Evolutionary conservation across 2,329 filamentous ascomycete genomes (phyloP).

Genomic region (Atkinsonella hypoxylon): DNA sequence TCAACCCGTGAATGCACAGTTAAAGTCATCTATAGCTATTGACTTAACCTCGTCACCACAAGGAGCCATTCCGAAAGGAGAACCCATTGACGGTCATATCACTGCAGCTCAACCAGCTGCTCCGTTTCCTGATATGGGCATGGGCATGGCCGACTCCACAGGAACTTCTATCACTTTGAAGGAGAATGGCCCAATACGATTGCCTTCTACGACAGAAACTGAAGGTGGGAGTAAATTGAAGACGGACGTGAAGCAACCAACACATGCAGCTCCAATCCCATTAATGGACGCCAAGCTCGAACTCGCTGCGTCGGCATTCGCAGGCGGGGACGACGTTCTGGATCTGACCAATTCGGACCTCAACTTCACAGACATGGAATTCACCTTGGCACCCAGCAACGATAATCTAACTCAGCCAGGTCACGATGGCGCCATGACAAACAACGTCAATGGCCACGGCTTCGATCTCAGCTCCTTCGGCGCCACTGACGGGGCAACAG

Average conservation of each 20-base stretch:
- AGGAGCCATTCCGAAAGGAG: constrained; percentile 13
- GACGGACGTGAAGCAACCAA: constrained; percentile 14
- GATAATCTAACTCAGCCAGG: constrained; percentile 15
- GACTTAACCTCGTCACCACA: constrained; percentile 25
- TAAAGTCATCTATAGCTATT: constrained; percentile 24
- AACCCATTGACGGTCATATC: constrained; percentile 23
- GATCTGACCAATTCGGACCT: constrained; percentile 24
- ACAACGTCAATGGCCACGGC: constrained; percentile 22
- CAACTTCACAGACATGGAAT: constrained; percentile 46
- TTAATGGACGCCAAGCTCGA: constrained; percentile 15
- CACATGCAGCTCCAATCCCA: constrained; percentile 16
- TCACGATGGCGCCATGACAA: not conserved
- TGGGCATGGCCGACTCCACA: constrained; percentile 18
- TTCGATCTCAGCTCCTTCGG: constrained; percentile 36
- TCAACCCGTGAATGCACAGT: constrained; percentile 22
- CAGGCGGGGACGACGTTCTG: constrained; percentile 8
- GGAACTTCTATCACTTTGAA: constrained; percentile 12
- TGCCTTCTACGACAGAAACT: not conserved
- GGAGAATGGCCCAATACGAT: constrained; percentile 6
- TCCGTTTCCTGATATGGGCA: constrained; percentile 45
- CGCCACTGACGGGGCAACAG: constrained; percentile 19
- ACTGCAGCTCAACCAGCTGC: constrained; percentile 27
- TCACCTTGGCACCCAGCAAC: constrained; percentile 35
- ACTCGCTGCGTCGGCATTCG: constrained; percentile 13
- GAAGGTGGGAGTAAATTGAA: constrained; percentile 10